Conservation (phyloP, 129 eudicot genomes). For the Centrapalus pauciflorus region DNA sequence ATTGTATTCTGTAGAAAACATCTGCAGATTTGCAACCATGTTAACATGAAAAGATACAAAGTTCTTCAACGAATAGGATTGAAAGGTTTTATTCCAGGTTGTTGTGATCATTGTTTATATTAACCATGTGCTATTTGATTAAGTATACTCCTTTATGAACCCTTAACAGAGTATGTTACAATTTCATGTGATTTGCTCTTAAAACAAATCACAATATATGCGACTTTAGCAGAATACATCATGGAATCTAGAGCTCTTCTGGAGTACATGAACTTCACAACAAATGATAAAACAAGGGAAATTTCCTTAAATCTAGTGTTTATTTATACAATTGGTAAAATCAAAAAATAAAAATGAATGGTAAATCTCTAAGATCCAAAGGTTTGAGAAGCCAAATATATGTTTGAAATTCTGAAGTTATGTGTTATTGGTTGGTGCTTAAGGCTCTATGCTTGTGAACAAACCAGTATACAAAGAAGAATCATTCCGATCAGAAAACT, state of each 20-base stretch:
- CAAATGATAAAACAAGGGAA: not conserved
- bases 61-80: not conserved
- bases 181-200: no score
- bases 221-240: no score
- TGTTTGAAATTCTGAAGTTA: constrained; percentile 1
- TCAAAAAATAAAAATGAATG: no score
- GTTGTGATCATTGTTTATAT: not conserved
- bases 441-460: constrained; percentile 18
- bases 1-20: constrained; percentile 32
- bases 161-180: no score
- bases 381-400: not conserved
- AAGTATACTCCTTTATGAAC: no score
- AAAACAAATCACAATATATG: no score
- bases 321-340: constrained; percentile 24
- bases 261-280: not conserved
- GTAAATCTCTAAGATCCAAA: no score
- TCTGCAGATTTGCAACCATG: constrained; percentile 25
- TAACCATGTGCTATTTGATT: not conserved
- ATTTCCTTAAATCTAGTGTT: not conserved
- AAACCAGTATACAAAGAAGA: not conserved
- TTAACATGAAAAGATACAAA: constrained; percentile 30
- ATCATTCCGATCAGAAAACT: no score
- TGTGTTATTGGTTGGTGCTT: not conserved
- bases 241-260: no score
- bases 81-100: not conserved